Percentiles rank a stretch among this genome's conserved stretches.
Conservation (phyloP, 2,329 filamentous ascomycete genomes). For the Purpureocillium takamizusanense region DNA sequence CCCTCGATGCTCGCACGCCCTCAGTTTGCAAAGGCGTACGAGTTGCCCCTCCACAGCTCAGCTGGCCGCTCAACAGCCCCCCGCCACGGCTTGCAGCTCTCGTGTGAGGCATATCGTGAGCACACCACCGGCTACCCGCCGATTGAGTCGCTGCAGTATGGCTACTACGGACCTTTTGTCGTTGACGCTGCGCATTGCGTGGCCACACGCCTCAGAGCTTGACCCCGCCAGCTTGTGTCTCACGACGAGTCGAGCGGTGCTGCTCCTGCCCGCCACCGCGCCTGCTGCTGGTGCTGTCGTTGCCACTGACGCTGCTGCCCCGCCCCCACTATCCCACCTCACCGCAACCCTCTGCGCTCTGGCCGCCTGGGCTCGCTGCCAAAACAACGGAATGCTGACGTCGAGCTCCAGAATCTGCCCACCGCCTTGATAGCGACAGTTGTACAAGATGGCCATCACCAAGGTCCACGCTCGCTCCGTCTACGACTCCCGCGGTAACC, state of each 20-base stretch:
- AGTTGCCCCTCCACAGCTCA: constrained; percentile 11
- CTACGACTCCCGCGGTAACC: constrained; percentile 98
- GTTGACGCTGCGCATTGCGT: too few species aligned
- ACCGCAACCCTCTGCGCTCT: not conserved
- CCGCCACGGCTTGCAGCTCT: too few species aligned
- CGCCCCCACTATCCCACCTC: constrained; percentile 1
- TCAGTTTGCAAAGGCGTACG: too few species aligned
- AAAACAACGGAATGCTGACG: constrained; percentile 1
- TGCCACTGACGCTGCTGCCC: not conserved
- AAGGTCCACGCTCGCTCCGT: constrained; percentile 90
- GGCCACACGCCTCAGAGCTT: too few species aligned
- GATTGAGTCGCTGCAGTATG: constrained; percentile 1
- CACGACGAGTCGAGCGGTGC: too few species aligned
- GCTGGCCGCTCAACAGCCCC: too few species aligned
- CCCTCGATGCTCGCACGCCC: too few species aligned
- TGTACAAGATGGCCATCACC: constrained; percentile 71
- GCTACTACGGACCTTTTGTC: too few species aligned
- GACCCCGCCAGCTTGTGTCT: not conserved
- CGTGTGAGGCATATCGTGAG: constrained; percentile 4
- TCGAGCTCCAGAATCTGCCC: constrained; percentile 1
- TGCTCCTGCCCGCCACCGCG: too few species aligned
- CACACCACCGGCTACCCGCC: not conserved
- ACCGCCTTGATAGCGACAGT: not conserved
- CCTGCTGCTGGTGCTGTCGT: too few species aligned
- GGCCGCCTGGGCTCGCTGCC: too few species aligned